Evolutionary conservation across 495 filamentous ascomycete species (phyloP), one percentile per base, ranked within the genome.

Genomic region (Durotheca rogersii): DNA sequence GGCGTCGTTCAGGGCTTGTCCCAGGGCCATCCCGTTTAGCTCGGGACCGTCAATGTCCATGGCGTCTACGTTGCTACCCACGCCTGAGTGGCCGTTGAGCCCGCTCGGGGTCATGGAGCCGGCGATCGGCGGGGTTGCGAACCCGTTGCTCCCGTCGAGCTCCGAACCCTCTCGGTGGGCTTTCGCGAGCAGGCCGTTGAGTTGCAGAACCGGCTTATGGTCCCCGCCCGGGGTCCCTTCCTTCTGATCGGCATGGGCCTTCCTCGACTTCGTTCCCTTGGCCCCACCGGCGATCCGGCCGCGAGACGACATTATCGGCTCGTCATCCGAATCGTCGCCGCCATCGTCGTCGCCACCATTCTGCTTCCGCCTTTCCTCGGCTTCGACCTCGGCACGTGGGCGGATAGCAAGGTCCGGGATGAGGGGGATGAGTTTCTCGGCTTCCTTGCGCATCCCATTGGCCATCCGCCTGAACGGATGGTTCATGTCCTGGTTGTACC

Each of bases 271-370:
- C 57, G 82, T 86, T 53, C 83, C 84, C 2, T 85, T 81, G 27
- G 78, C 84, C 12, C 84, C 83, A 18, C 89, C 89, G 11, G 90
- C 89, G 62, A 90, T 95, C 20, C 94, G 84, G 41, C 93, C 94
- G 48, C 94, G 81, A 39, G 93, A 94, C 31, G 93, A 92, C 87
- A 96, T 95, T 66, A 97, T 95, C 16, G 94, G 93, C 67, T 97
- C 94, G 65, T 99, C 93, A 53, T 97, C 94, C 60, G 90, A 96
- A 62, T 96, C 91, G 21, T 88, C 86, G 39, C 84, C 88, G 1
- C 76, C 89, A 46, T 89, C 90, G 54, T 91, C 88, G 48, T 95
- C 86, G 30, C 77, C 79, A 31, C 82, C 82, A 34, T 81, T 80
- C 57, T 92, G 87, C 56, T 88, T 81, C 57, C 89, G 77, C 38